phyloP scores from a whole-genome alignment of 192 early-diverging fungal genomes.

The Mortierella antarctica region DNA sequence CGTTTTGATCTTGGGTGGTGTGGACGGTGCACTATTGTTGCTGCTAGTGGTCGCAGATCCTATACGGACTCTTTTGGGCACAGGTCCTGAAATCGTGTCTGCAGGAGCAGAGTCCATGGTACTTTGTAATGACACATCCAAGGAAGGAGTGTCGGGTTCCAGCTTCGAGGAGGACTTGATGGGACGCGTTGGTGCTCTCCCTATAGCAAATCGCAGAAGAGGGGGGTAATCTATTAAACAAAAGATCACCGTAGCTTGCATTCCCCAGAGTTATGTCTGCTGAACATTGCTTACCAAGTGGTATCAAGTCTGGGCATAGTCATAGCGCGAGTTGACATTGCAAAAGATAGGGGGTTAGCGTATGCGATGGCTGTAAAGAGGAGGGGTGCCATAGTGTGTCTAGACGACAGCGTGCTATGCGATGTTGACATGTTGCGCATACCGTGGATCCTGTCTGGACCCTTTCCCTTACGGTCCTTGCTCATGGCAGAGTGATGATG shows the following conservation, averaged over 20 bases:
- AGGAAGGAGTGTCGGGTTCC: slow-evolving; percentile 14
- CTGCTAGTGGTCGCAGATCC: slow-evolving; percentile 11
- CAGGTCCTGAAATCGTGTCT: slow-evolving; percentile 14
- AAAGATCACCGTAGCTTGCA: background rate
- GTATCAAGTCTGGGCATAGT: slow-evolving; percentile 30
- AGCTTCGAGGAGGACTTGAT: slow-evolving; percentile 39
- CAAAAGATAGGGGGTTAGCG: background rate
- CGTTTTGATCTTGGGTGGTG: slow-evolving; percentile 37
- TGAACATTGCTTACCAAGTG: slow-evolving; percentile 24
- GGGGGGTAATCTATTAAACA: background rate
- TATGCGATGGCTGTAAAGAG: too few species aligned
- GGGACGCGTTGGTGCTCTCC: slow-evolving; percentile 24
- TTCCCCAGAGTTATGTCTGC: background rate
- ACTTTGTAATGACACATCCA: slow-evolving; percentile 21
- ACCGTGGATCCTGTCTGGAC: slow-evolving; percentile 8
- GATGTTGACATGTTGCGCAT: too few species aligned
- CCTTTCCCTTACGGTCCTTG: slow-evolving; percentile 50
- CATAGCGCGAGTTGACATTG: background rate
- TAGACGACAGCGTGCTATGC: too few species aligned
- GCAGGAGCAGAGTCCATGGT: slow-evolving; percentile 6
- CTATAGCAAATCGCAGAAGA: background rate
- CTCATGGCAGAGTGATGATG: slow-evolving; percentile 22
- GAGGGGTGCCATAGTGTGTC: too few species aligned
- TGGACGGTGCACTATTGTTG: slow-evolving; percentile 36
- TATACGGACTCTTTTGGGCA: slow-evolving; percentile 34